Percentiles rank a stretch among this genome's conserved stretches.
These are phyloP conservation scores for Fraxinus xanthoxyloides DNA, from an alignment of 305 asterid species.

Conservation along the genomic window DNA sequence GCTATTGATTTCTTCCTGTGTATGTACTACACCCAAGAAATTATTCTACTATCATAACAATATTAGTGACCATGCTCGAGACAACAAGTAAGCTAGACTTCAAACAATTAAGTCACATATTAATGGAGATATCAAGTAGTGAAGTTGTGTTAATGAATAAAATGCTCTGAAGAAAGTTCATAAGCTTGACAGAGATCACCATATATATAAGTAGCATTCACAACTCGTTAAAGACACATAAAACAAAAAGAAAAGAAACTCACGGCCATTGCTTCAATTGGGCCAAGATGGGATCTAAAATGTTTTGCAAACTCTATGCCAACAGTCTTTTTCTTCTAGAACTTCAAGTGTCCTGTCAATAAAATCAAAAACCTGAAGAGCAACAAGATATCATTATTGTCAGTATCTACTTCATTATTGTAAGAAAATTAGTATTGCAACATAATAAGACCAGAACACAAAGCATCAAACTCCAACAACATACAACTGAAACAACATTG, in stretches of 20 bases:
- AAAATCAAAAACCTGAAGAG: conserved; percentile 11
- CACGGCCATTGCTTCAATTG: conserved; percentile 95
- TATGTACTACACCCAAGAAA: neutral
- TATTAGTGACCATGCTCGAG: neutral
- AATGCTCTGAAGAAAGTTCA: neutral
- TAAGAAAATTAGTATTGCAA: neutral
- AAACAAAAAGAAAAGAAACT: conserved; percentile 31
- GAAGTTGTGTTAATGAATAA: neutral
- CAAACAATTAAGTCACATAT: neutral
- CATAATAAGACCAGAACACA: neutral
- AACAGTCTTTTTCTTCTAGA: conserved; percentile 87
- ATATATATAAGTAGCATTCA: neutral
- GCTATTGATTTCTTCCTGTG: neutral
- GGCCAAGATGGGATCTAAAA: conserved; percentile 96
- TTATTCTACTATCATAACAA: neutral
- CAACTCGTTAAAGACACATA: conserved; percentile 9
- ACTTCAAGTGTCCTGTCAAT: conserved; percentile 80
- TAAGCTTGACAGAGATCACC: neutral
- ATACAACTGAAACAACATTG: conserved; percentile 1
- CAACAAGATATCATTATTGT: neutral
- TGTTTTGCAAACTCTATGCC: conserved; percentile 97
- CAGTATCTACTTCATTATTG: conserved; percentile 1
- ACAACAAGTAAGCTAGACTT: neutral
- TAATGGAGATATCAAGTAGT: neutral
- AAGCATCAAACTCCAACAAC: neutral